phyloP scores from a whole-genome alignment of 169 alveolate species.

The Plasmodium vinckei region DNA sequence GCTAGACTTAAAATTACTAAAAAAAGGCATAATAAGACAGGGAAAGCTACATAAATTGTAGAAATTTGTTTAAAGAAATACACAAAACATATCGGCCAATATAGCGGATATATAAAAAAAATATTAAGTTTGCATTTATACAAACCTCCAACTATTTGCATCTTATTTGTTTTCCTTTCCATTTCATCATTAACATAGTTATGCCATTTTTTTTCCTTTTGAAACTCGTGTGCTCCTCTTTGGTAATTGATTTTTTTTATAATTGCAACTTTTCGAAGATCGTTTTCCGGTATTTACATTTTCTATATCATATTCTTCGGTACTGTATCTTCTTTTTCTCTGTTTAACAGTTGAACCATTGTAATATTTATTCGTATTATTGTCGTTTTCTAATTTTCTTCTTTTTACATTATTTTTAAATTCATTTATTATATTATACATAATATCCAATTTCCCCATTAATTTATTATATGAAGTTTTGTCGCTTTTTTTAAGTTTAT shows the following conservation, averaged over 20 bases:
- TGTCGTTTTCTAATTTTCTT: conserved; percentile 7
- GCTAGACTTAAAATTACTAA: no score
- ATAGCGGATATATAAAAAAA: no score
- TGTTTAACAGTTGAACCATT: conserved; percentile 13
- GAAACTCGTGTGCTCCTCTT: conserved; percentile 49
- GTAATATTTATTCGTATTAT: conserved; percentile 1
- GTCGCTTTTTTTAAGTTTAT: conserved; percentile 61
- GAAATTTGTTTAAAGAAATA: no score
- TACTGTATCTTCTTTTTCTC: conserved; percentile 24
- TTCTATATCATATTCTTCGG: conserved; percentile 33
- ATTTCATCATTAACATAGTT: not conserved
- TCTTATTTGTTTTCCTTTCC: no score
- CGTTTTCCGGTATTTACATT: conserved; percentile 7
- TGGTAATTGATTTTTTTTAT: conserved; percentile 7
- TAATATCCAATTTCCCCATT: conserved; percentile 62
- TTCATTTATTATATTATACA: conserved; percentile 69
- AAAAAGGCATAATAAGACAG: no score
- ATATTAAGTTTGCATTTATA: no score
- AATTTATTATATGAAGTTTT: conserved; percentile 55
- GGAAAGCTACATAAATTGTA: no score
- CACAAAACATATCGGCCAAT: no score
- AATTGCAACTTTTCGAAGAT: conserved; percentile 15
- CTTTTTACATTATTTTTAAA: conserved; percentile 30
- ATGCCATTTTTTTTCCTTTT: conserved; percentile 7
- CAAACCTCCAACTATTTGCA: no score